Base-by-base conservation (phyloP, 176 grass and related monocot species). In the Thinopyrum elongatum region DNA sequence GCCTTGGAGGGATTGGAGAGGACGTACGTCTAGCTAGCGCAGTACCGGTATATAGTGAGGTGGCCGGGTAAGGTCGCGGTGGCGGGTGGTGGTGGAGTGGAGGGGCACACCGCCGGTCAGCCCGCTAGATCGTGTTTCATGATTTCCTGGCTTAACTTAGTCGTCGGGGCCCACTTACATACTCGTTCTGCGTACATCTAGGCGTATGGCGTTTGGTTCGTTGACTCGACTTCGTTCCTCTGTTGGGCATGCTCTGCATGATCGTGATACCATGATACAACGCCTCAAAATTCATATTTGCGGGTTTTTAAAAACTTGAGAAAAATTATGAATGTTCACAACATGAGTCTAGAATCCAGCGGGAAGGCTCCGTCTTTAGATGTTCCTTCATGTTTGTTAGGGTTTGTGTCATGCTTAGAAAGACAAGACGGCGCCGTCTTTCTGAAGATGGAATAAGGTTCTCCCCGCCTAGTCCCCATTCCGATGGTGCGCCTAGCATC, bases 91-190 rank as follows among this genome's bases (percentile, higher is more conserved):
- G 26, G 28, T 9, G 11, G 27, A 22, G 88, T 90, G 88, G 88
- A 83, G 42, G 65, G 30, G 84, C 88, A 90, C 71, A 41, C 82
- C 76, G 53, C 55, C n/a, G 55, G 29, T 10, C 36, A 77, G 21
- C 17, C 67, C 73, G 23, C 23, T 23, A 36, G 39, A 82, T 90
- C 67, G 70, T 82, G 83, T 5, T 77, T 53, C 78, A 90, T 90
- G 88, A 77, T 73, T 60, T 82, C 10, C 62, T 62, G 1, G 2
- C 0, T 35, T 14, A n/a, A 84, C 42, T 76, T 75, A 36, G 88
- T 86, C 30, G 83, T 33, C 57, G 51, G 78, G 51, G 23, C n/a
- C 83, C 51, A 77, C 35, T 60, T 28, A 35, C 13, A 53, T 53
- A 6, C 13, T 17, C 22, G 25, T 68, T 17, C 12, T 28, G 61